Evolutionary conservation across 2,329 filamentous ascomycete genomes (phyloP), one percentile per base, ranked within the genome.

Genomic region (Alternaria longipes): DNA sequence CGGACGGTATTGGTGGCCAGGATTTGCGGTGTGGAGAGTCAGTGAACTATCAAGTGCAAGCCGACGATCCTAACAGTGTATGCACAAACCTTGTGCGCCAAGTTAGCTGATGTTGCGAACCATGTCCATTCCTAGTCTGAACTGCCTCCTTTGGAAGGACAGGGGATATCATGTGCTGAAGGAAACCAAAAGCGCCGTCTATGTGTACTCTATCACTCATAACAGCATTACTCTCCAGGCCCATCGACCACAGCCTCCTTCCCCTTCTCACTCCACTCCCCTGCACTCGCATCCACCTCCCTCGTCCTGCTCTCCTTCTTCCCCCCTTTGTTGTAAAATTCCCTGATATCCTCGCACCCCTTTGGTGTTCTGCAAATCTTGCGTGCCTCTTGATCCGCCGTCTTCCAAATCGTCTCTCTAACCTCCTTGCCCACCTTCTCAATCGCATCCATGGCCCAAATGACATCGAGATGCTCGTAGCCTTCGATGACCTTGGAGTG

Each of bases 371-470:
- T 84, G 72, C 90, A 94, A 22, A 79, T 56, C 11, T 82, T 81
- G 54, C 87, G 87, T 36, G 81, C 88, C 82, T 83, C 80, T 20
- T 81, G 77, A 4, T 83, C 78, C 56, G 85, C 83, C 1, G 92
- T 97, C 78, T 89, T 89, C 94, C 94, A 97, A 12, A 97, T 78
- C 14, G 96, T 90, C 71, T 94, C 90, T 30, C 89, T 86, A 0
- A 97, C 82, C 80, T 97, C 94, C 58, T 83, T 84, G 5, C 94
- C 95, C 1, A 97, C 91, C 76, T 94, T 87, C 49, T 94, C 89
- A 16, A 93, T 87, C 0, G 89, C 88, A 73, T 97, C 93, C 84
- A 97, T 92, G 0, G 94, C 93, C 94, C 94, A 97, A 38, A 98
- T 88, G 2, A 97, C 92, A 79, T 97, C 94, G 5, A 98, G 84